phyloP scores from a whole-genome alignment of 1,284 basidiomycete species.

The Apiotrichum montevideense region DNA sequence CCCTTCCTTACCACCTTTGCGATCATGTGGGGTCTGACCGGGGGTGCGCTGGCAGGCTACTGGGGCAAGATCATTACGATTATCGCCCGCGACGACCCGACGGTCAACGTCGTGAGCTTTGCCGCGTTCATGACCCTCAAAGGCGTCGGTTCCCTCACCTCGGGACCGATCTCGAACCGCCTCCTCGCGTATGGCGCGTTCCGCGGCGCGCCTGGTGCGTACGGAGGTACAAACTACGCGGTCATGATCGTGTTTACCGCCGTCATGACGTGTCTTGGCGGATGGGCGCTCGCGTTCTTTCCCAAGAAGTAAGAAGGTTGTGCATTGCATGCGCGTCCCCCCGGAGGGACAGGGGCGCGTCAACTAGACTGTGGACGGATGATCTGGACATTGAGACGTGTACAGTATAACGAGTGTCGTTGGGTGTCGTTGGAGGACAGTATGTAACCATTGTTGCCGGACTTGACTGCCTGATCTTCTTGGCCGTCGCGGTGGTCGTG shows the following conservation, averaged over 20 bases:
- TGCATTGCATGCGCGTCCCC: too few relatives aligned
- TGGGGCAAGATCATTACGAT: constrained; percentile 35
- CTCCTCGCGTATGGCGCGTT: constrained; percentile 19
- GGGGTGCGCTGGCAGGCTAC: constrained; percentile 26
- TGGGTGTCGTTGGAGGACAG: too few relatives aligned
- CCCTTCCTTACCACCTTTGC: constrained; percentile 27
- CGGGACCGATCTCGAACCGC: constrained; percentile 29
- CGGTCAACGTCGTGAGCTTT: constrained; percentile 30
- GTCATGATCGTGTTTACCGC: constrained; percentile 30
- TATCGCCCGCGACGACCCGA: constrained; percentile 38
- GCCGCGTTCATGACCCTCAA: constrained; percentile 36
- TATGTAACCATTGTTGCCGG: too few relatives aligned
- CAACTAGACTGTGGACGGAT: too few relatives aligned
- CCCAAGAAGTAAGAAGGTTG: neutral
- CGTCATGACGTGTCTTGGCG: constrained; percentile 21
- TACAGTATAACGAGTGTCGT: too few relatives aligned
- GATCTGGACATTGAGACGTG: too few relatives aligned
- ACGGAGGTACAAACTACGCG: constrained; percentile 24
- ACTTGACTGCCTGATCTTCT: too few relatives aligned
- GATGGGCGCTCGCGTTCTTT: neutral
- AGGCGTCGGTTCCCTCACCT: constrained; percentile 35
- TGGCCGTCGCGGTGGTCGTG: too few relatives aligned
- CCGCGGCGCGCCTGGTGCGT: constrained; percentile 20
- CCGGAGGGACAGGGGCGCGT: too few relatives aligned
- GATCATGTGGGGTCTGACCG: constrained; percentile 30